phyloP scores from a whole-genome alignment of 371 early-diverging fungal genomes.

The Mucor mucedo region DNA sequence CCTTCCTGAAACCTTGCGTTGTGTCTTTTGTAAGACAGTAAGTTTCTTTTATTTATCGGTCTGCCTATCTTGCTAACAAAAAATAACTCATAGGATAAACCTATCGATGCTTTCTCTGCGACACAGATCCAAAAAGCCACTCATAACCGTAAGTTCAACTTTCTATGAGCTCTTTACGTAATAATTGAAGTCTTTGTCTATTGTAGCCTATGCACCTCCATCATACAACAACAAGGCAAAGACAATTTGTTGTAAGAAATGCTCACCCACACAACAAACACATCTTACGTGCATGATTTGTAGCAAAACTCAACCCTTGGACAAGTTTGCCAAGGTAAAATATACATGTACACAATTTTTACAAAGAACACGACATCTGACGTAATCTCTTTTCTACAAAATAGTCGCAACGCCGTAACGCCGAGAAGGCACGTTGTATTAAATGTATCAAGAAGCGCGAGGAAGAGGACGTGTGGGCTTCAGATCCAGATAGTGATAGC shows the following conservation, averaged over 20 bases:
- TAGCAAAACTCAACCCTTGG: conserved; percentile 41
- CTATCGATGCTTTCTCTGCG: conserved; percentile 29
- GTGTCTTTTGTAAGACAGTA: conserved; percentile 31
- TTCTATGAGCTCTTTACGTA: background rate
- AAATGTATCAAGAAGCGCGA: conserved; percentile 56
- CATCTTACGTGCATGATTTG: conserved; percentile 54
- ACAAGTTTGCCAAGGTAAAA: conserved; percentile 54
- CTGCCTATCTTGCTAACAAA: background rate
- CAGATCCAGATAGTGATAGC: conserved; percentile 45
- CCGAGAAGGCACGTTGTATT: conserved; percentile 54
- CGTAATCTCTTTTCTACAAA: background rate
- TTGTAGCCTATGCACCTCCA: conserved; percentile 46
- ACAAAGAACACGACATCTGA: background rate
- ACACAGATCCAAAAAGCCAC: conserved; percentile 31
- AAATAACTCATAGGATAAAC: conserved; percentile 24
- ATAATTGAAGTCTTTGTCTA: background rate
- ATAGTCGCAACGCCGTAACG: conserved; percentile 53
- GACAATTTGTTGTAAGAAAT: conserved; percentile 51
- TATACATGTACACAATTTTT: background rate
- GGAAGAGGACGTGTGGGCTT: conserved; percentile 52
- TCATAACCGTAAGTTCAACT: conserved; percentile 23
- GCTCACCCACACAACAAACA: conserved; percentile 44
- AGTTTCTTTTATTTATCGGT: background rate
- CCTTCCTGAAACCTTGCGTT: conserved; percentile 13
- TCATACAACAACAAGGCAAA: conserved; percentile 46